Conservation (phyloP, 2,329 filamentous ascomycete species). For the Trichoderma sp. region DNA sequence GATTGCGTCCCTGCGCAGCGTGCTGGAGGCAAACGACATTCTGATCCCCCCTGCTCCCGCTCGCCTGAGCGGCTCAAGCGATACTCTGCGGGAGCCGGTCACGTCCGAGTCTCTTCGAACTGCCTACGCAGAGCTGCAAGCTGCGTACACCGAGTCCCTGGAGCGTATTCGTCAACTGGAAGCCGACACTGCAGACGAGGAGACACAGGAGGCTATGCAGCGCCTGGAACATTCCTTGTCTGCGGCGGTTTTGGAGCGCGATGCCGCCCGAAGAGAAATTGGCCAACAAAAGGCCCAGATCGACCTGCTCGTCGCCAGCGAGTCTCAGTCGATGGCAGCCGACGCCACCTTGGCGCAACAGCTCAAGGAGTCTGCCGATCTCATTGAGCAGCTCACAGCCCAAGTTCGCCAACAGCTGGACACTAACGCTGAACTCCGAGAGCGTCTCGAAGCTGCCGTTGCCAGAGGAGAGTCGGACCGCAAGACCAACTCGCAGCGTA, state of each 20-base stretch:
- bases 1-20: conserved; percentile 76
- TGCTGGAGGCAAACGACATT: conserved; percentile 84
- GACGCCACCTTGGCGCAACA: conserved; percentile 70
- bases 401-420: conserved; percentile 81
- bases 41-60: conserved; percentile 66
- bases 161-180: conserved; percentile 69
- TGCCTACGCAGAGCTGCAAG: conserved; percentile 75
- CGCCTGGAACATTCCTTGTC: conserved; percentile 71
- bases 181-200: conserved; percentile 56
- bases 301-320: conserved; percentile 59
- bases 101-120: conserved; percentile 73
- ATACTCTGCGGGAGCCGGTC: conserved; percentile 47
- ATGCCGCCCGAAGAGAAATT: conserved; percentile 70
- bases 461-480: conserved; percentile 83
- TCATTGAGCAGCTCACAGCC: conserved; percentile 77
- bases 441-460: conserved; percentile 78
- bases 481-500: conserved; percentile 76
- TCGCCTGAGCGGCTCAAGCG: conserved; percentile 46
- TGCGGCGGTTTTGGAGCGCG: conserved; percentile 70
- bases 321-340: conserved; percentile 60
- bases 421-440: conserved; percentile 75
- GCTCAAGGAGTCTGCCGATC: conserved; percentile 71
- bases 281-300: conserved; percentile 64
- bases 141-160: conserved; percentile 68
- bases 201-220: conserved; percentile 64